A percentile compares a stretch with the other conserved stretches of the same genome.
These are phyloP conservation scores for Sextonia rubra DNA, from an alignment of 164 flowering plant species.

Conservation along the genomic window DNA sequence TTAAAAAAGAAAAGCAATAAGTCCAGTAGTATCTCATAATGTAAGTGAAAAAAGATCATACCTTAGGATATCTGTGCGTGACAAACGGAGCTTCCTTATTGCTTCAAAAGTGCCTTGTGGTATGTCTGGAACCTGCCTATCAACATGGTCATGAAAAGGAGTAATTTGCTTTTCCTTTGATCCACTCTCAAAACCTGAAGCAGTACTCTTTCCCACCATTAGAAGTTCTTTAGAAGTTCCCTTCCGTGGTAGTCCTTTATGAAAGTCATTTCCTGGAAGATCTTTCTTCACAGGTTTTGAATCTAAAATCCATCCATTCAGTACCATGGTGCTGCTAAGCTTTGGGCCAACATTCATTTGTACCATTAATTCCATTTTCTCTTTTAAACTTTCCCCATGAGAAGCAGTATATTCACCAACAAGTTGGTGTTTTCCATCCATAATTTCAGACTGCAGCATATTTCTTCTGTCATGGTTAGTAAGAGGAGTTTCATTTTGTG, in stretches of 20 bases:
- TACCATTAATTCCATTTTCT: conserved; percentile 1
- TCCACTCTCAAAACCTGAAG: conserved; percentile 23
- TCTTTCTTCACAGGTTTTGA: conserved; percentile 14
- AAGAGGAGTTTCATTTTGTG: not conserved
- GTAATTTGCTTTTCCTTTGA: conserved; percentile 20
- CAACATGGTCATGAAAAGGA: conserved; percentile 9
- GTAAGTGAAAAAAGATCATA: conserved; percentile 27
- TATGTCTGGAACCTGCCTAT: conserved; percentile 26
- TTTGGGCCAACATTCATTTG: conserved; percentile 5
- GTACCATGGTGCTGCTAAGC: conserved; percentile 2
- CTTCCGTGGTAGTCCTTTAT: not conserved
- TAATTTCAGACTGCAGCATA: not conserved
- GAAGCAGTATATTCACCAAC: conserved; percentile 5
- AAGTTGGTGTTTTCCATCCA: conserved; percentile 3
- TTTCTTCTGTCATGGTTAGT: not conserved
- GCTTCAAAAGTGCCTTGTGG: conserved; percentile 44
- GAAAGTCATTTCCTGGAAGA: conserved; percentile 4
- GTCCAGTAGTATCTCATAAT: not conserved
- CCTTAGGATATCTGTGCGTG: conserved; percentile 68
- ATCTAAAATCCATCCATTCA: conserved; percentile 8
- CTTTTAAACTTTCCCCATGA: conserved; percentile 9
- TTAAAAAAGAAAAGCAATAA: not conserved
- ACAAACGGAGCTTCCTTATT: conserved; percentile 52
- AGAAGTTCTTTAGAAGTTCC: conserved; percentile 8
- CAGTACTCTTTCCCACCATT: conserved; percentile 8